Evolutionary conservation across 768 basidiomycete genomes (phyloP), one percentile per base, ranked within the genome.

Genomic region (Termitomyces eurrhizus): DNA sequence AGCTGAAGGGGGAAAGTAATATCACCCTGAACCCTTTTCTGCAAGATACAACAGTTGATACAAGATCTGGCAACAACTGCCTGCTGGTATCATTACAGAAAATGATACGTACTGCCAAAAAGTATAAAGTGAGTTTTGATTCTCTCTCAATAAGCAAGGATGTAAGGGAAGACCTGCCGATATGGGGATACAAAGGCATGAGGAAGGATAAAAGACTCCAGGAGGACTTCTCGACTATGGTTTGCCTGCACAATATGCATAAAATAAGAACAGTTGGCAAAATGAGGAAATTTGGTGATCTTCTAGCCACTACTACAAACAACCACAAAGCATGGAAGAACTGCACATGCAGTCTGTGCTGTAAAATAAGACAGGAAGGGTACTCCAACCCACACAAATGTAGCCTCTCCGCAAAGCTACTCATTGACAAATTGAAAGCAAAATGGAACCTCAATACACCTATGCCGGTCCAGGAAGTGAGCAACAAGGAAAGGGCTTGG

Each of bases 271-370:
- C 26, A 2, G n/a, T 21, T 4, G 7, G 46, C 4, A 2, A 48
- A 0, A 29, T 29, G 7, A 4, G 7, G 7, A 1, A 7, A 1
- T 7, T 46, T 3, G 24, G 9, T 6, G 5, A 26, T 7, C 0
- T 12, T 3, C 2, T 21, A 3, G 21, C 4, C n/a, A 9, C n/a
- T 3, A 45, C 21, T 1, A 7, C 1, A 13, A 7, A 0, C 0
- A 24, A 26, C 11, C n/a, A 48, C 7, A 29, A 48, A 7, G 2
- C 13, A 1, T 1, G 24, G 8, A 46, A 46, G 3, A 48, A 48
- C 46, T 48, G 46, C 3, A 14, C 46, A 7, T 48, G 46, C 2
- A 12, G 1, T 0, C 1, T 1, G 0, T 48, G 46, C 13, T 14
- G 7, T 3, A 7, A 14, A 3, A 57, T 52, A 8, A 8, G 12